Conservation (phyloP, 225 moss, liverwort and hornwort species). For the Polytrichum formosum region DNA sequence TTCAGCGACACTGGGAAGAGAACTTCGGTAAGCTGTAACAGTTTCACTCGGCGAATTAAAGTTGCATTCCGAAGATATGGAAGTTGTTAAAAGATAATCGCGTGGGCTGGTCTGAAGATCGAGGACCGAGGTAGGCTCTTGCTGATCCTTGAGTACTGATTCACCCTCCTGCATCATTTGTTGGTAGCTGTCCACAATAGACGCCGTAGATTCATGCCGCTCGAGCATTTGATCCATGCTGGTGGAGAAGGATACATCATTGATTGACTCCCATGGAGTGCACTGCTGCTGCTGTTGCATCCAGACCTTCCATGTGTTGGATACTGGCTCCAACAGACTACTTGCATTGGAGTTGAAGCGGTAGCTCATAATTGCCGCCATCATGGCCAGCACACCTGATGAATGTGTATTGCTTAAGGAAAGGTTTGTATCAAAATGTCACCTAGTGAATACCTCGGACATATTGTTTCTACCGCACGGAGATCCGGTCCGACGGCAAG, state of each 20-base stretch:
- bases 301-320: slow-evolving; percentile 9
- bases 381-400: slow-evolving; percentile 22
- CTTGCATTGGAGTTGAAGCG: slow-evolving; percentile 14
- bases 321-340: neutral
- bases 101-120: slow-evolving; percentile 29
- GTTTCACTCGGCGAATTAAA: slow-evolving; percentile 10
- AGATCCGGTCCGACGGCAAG: too few species aligned
- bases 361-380: slow-evolving; percentile 24
- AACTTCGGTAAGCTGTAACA: too few species aligned
- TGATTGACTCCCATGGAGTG: slow-evolving; percentile 8
- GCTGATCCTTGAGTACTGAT: slow-evolving; percentile 6
- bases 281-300: slow-evolving; percentile 16
- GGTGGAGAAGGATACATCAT: slow-evolving; percentile 10
- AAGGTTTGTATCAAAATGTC: too few species aligned
- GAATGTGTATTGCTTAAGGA: neutral
- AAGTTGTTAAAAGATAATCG: slow-evolving; percentile 2
- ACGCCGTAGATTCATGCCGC: slow-evolving; percentile 4
- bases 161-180: slow-evolving; percentile 8
- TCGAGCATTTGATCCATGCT: slow-evolving; percentile 1
- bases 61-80: slow-evolving; percentile 32
- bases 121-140: slow-evolving; percentile 34
- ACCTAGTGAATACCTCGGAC: too few species aligned
- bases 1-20: slow-evolving; percentile 18
- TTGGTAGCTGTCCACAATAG: neutral
- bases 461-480: too few species aligned